phyloP scores from a whole-genome alignment of 75 land plant genomes.

The Selaginella tamariscina region DNA sequence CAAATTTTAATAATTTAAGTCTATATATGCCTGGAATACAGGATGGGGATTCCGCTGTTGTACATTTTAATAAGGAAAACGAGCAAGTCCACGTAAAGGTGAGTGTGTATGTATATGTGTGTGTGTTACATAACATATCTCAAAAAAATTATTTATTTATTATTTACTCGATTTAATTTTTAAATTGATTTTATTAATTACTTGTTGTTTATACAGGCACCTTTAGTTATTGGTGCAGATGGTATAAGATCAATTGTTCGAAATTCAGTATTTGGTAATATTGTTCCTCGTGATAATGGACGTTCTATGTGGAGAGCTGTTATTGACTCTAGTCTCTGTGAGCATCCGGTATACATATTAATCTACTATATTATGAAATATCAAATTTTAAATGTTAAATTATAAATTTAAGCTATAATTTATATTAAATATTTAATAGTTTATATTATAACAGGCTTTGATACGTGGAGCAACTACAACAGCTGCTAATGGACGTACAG shows the following conservation, averaged over 20 bases:
- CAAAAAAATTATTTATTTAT: too few relatives aligned
- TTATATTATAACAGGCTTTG: conserved; percentile 27
- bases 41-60: conserved; percentile 34
- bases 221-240: conserved; percentile 41
- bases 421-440: neutral
- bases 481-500: conserved; percentile 26
- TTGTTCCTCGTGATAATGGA: conserved; percentile 36
- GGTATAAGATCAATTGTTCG: conserved; percentile 38
- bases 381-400: neutral
- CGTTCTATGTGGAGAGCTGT: conserved; percentile 45
- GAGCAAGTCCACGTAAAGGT: conserved; percentile 30
- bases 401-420: neutral
- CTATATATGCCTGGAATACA: conserved; percentile 7
- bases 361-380: too few relatives aligned
- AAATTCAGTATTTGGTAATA: conserved; percentile 23
- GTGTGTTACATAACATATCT: too few relatives aligned
- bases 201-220: conserved; percentile 43
- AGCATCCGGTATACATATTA: conserved; percentile 20
- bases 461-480: conserved; percentile 20
- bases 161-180: neutral
- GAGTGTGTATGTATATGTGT: too few relatives aligned
- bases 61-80: conserved; percentile 30
- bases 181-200: conserved; percentile 11
- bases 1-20: neutral
- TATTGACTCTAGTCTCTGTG: conserved; percentile 25